Evolutionary conservation across 306 rosid species (phyloP), one percentile per base, ranked within the genome.

Genomic region (Senna tora): DNA sequence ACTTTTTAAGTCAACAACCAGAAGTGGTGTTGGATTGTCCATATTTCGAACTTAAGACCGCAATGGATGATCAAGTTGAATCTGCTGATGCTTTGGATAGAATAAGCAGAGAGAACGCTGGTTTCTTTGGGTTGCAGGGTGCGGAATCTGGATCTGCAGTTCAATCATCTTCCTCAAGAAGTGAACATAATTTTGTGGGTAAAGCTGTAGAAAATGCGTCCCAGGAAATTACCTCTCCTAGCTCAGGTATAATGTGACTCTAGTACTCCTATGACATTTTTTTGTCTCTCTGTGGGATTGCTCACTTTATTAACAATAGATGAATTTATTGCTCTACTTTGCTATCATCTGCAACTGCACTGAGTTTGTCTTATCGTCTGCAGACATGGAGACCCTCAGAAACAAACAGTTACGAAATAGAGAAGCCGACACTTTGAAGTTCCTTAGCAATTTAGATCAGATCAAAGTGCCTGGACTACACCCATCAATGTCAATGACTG

Each of bases 401-500:
- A 74, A 61, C 62, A 74, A 57, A 46, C 86, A 81, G 64, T 73
- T 75, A 47, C 78, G 61, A 75, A 64, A 71, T 41, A 71, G 73
- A 46, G 87, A 76, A 80, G 77, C 75, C 0, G 78, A 80, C 41
- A 81, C 83, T 25, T 50, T 80, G 43, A 88, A 81, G 86, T 60
- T 80, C 28, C 83, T 75, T 6, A 76, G 72, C 71, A 84, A 80
- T 33, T 80, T 84, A 74, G 82, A 87, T 70, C 89, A 85, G 75
- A 85, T 88, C 5, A 88, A 80, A 79, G 81, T 88, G 57, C 89
- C 92, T 2, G 90, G 92, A 57, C 83, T 88, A 58, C 84, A 78
- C 21, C 75, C 89, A 11, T 88, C 89, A 0, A 88, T 91, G 90
- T 91, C 97, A 19, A 83, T 85, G 92, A 82, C 82, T 7, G 95